Percentiles rank a stretch among this genome's conserved stretches.
These are phyloP conservation scores for Phytophthora podocarpi DNA, from an alignment of 352 stramenopile genomes.

Conservation along the genomic window DNA sequence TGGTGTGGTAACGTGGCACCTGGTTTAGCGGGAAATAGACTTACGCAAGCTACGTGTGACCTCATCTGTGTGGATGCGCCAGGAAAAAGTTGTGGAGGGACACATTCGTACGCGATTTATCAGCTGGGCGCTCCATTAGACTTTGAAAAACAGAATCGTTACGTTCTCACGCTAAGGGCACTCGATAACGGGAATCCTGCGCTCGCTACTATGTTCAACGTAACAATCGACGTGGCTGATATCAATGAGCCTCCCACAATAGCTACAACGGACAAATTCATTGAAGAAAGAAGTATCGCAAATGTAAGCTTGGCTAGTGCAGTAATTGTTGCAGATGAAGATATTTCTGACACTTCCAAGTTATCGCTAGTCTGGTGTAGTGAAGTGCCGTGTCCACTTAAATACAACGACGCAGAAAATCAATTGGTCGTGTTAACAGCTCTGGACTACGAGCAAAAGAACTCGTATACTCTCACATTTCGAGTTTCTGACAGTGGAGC, in stretches of 20 bases:
- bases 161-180: slow-evolving; percentile 8
- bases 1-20: slow-evolving; percentile 29
- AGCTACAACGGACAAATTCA: slow-evolving; percentile 7
- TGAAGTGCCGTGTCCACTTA: slow-evolving; percentile 15
- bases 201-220: slow-evolving; percentile 14
- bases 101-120: slow-evolving; percentile 27
- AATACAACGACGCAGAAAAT: not conserved
- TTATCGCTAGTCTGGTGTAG: slow-evolving; percentile 14
- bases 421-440: slow-evolving; percentile 1
- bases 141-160: slow-evolving; percentile 24
- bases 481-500: slow-evolving; percentile 35
- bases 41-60: slow-evolving; percentile 11
- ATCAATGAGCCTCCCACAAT: slow-evolving; percentile 29
- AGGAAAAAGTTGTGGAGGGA: slow-evolving; percentile 30
- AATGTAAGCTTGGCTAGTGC: slow-evolving; percentile 12
- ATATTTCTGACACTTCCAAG: slow-evolving; percentile 4
- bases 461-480: slow-evolving; percentile 27
- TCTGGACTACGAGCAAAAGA: slow-evolving; percentile 32
- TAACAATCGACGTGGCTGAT: slow-evolving; percentile 21
- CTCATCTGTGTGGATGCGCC: slow-evolving; percentile 12
- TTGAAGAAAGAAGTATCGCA: slow-evolving; percentile 10
- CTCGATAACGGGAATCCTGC: slow-evolving; percentile 24
- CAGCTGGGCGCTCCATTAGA: slow-evolving; percentile 25
- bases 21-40: not conserved
- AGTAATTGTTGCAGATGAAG: slow-evolving; percentile 17